Evolutionary conservation across 257 asterid genomes (phyloP), one percentile per base, ranked within the genome.

Genomic region (Nicotiana attenuata): DNA sequence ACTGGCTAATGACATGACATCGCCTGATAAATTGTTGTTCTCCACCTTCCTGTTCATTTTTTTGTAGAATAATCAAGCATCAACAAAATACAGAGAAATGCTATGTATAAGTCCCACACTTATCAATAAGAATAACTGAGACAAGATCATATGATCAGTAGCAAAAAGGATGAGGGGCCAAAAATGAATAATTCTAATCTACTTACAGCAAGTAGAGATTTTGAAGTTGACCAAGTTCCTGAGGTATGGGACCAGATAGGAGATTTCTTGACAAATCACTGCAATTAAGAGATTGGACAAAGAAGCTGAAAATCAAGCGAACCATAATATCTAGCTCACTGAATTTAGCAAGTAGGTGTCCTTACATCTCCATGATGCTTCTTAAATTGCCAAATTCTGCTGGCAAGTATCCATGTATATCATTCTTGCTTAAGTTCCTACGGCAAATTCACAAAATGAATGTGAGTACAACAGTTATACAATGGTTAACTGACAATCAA

Each of bases 321-420:
- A 56, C 60, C 13, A 80, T 24, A 73, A 73, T 7, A 22, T 50
- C 1, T 3, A 73, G 52, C 8, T 24, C 52, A 24, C 41, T n/a
- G 19, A 64, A 1, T 41, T 35, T 7, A 31, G 5, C 26, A 73
- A 59, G 10, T 15, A 1, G 68, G 38, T 56, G 31, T 79, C 64
- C 98, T 86, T 90, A 96, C 98, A 96, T 92, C 73, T 94, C 97
- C 98, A 92, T 91, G 63, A 96, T 86, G 68, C 98, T 96, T 89
- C 97, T 90, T 83, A 96, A 84, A 87, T 96, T 96, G 67, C 98
- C 96, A 84, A 96, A 96, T 86, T 96, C 99, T 0, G 96, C 89
- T 5, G 99, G 99, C 83, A 96, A 82, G 52, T 75, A 13, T 55
- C 98, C 97, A 73, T 92, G 84, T 85, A 96, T 81, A 33, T 80